Percentiles rank a stretch among this genome's conserved stretches.
Evolutionary conservation across 2,329 filamentous ascomycete species (phyloP).

Genomic region (Talaromyces marneffei): DNA sequence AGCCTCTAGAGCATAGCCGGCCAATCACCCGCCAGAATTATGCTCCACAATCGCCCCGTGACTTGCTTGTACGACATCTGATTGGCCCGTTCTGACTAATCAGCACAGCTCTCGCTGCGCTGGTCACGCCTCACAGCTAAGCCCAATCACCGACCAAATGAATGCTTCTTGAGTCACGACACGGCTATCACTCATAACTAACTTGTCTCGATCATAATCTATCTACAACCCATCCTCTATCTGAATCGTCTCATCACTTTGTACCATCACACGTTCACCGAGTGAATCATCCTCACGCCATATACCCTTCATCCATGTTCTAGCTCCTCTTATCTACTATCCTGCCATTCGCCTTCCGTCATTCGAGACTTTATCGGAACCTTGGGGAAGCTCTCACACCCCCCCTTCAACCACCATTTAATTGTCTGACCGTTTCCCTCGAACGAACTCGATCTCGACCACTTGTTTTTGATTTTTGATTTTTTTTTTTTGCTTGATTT

Average conservation of each 20-base stretch:
- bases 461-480: no score
- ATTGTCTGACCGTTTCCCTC: neutral
- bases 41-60: neutral
- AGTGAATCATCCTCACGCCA: constrained; percentile 1
- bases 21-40: neutral
- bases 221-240: neutral
- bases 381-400: constrained; percentile 9
- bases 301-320: constrained; percentile 1
- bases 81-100: constrained; percentile 5
- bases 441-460: neutral
- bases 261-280: neutral
- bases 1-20: neutral
- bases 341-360: constrained; percentile 9
- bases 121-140: constrained; percentile 6
- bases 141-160: neutral
- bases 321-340: constrained; percentile 10
- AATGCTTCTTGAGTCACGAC: neutral
- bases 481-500: neutral
- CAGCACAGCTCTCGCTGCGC: neutral
- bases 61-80: neutral
- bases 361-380: constrained; percentile 11
- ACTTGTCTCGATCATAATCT: neutral
- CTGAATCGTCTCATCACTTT: neutral
- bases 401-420: neutral
- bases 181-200: neutral